Base-by-base conservation (phyloP, 108 stramenopile species). In the Cyclotella sp. region DNA sequence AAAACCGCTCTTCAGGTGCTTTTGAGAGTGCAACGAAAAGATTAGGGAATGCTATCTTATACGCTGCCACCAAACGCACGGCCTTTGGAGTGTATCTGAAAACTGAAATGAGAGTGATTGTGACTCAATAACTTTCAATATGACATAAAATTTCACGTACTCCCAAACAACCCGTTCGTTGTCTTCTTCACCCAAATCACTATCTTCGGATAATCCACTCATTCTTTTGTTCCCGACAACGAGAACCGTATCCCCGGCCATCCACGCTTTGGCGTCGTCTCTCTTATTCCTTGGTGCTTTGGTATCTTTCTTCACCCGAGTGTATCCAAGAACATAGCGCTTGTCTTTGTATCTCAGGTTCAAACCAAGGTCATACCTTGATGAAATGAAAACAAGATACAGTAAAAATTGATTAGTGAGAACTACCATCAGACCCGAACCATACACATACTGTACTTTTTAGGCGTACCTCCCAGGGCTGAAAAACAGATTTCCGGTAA, bases 281-380 rank as follows among this genome's bases (percentile, higher is more conserved):
- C 78, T 77, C 47, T 73, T 91, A 49, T 75, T 73, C 15, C 51
- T 67, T 24, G 61, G 14, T 7, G 55, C 13, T 2, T 53, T 27
- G 2, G 67, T 63, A 41, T 88, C 85, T 44, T 29, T 34, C 65
- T 87, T 91, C 55, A 84, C 62, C 47, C 96, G 76, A 0, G 93
- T 92, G 75, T 97, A 98, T 12, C 97, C 98, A 11, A 95, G 84
- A 63, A 97, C 93, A 63, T 88, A 95, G 27, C 86, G 73, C 16
- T 86, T 89, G 21, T 96, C 89, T 29, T 68, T 75, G 44, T 93
- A 91, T 81, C 94, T 97, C 39, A 98, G 82, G 74, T 98, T 97
- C 67, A 98, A 74, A n/a, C 98, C 98, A 66, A 97, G 83, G 81
- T 98, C 97, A 72, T 90, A 92, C 39, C 82, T 77, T 15, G 89